A percentile compares a stretch with the other conserved stretches of the same genome.
Evolutionary conservation across 495 filamentous ascomycete genomes (phyloP).

Genomic region (Evernia prunastri): DNA sequence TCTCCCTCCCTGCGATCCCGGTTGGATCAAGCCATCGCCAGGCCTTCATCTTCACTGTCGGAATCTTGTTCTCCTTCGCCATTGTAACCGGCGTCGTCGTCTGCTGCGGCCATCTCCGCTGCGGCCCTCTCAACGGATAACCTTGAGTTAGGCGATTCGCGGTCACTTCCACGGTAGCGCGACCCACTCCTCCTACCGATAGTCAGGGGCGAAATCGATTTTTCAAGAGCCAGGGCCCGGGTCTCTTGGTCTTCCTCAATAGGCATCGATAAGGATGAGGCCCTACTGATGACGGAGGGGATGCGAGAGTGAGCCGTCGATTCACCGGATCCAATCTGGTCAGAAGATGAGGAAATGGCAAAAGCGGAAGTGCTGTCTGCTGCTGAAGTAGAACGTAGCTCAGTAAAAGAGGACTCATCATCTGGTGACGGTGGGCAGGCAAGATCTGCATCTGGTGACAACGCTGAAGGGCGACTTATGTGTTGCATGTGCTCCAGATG

Average conservation of each 20-base stretch:
- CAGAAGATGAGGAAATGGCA: constrained; percentile 46
- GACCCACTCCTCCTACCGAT: constrained; percentile 29
- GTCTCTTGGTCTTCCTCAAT: constrained; percentile 40
- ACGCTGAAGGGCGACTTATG: constrained; percentile 29
- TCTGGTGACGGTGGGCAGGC: constrained; percentile 47
- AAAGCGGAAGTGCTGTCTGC: constrained; percentile 50
- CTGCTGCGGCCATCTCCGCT: constrained; percentile 21
- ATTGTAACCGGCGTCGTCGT: constrained; percentile 49
- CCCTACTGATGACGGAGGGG: constrained; percentile 69
- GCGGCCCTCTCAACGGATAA: constrained; percentile 25
- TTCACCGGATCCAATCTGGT: constrained; percentile 51
- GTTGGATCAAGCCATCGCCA: constrained; percentile 37
- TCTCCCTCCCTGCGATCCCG: background rate
- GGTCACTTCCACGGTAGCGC: constrained; percentile 26
- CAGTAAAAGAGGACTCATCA: constrained; percentile 36
- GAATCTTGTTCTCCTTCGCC: constrained; percentile 43
- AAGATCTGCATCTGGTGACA: constrained; percentile 24
- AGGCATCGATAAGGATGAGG: constrained; percentile 67
- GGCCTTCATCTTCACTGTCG: constrained; percentile 49
- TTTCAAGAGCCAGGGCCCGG: constrained; percentile 37
- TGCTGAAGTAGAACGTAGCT: constrained; percentile 43
- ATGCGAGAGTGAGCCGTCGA: constrained; percentile 70
- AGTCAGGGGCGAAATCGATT: constrained; percentile 38
- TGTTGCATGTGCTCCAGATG: constrained; percentile 26
- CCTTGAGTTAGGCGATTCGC: constrained; percentile 26